Base-by-base conservation (phyloP, 2,329 filamentous ascomycete genomes). In the Hawksworthiomyces lignivorus region DNA sequence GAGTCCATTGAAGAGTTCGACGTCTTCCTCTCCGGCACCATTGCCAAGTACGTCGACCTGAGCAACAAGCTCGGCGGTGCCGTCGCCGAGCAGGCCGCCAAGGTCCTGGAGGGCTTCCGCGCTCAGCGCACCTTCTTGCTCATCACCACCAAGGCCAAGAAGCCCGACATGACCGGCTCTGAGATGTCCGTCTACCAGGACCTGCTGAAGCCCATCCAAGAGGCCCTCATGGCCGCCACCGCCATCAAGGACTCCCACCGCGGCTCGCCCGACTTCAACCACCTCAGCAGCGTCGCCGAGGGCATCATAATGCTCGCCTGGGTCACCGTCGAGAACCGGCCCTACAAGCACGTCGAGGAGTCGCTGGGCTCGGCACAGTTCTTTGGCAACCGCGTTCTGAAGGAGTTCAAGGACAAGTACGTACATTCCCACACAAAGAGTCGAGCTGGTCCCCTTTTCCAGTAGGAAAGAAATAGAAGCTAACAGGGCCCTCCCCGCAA, bases 331-430 rank as follows among this genome's bases (percentile, higher is more conserved):
- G 85, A 94, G 39, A 74, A 69, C 49, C 88, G 87, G 58, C 92
- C 92, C 3, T 81, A 77, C 50, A 89, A 92, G 56, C 86, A 89
- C 55, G 84, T 97, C 35, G 82, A 82, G 35, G 89, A 95, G 52
- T 82, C 82, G 45, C 72, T 94, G 17, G 81, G 82, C 22, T 83
- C 87, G 38, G 87, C 89, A 30, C 84, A 97, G 60, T 94, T 94
- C 68, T 96, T 87, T 55, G 92, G 92, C 26, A 97, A 98, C 68
- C 80, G 89, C 53, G 86, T 98, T 28, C 68, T 97, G 52, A 94
- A 88, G 65, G 84, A 94, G 54, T 82, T 84, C 62, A 96, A 94
- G 65, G 89, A 78, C 39, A 77, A 73, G 69, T 70, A 54, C 27
- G 61, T n/a, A n/a, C n/a, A n/a, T n/a, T n/a, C n/a, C n/a, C n/a